Evolutionary conservation across 2,329 filamentous ascomycete genomes (phyloP), one percentile per base, ranked within the genome.

Genomic region (Mariannaea sp.): DNA sequence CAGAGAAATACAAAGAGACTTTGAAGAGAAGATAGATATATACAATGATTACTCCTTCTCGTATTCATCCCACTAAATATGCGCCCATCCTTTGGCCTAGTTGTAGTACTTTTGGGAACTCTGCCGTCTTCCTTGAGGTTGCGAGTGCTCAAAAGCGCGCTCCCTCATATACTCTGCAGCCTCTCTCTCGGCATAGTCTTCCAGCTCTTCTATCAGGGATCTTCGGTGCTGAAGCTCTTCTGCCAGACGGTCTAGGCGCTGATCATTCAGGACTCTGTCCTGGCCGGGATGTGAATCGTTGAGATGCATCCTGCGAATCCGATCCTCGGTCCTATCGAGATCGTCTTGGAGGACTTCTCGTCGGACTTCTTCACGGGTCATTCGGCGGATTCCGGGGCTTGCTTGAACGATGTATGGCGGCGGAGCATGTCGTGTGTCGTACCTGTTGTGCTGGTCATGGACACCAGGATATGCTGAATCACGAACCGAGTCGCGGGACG

Each of bases 391-490:
- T 16, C 45, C 32, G 9, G 4, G 30, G n/a, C 41, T 46, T 33
- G 39, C 39, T 42, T 65, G 60, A 8, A 64, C 41, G 44, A 65
- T 59, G 5, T 57, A 61, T 24, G 61, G 61, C 20, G 48, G 38
- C 5, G 26, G 52, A 30, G 53, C 52, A 10, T 33, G 45, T n/a
- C 55, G 41, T 12, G 57, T 20, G 13, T 13, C n/a, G 42, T 51
- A 54, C 27, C 20, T 24, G 6, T 30, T 27, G 27, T 40, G 33
- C 20, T 39, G 29, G n/a, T 43, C 49, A n/a, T 40, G 55, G 22
- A 17, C 39, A 16, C 24, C 7, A 29, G 38, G 20, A 40, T 24
- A 13, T 4, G 39, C 10, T 19, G 36, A 39, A 14, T 39, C 36
- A 5, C 36, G 19, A n/a, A 14, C n/a, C 3, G 26, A 14, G 10